phyloP scores from a whole-genome alignment of 441 rosid species.

The Jatropha multifida region DNA sequence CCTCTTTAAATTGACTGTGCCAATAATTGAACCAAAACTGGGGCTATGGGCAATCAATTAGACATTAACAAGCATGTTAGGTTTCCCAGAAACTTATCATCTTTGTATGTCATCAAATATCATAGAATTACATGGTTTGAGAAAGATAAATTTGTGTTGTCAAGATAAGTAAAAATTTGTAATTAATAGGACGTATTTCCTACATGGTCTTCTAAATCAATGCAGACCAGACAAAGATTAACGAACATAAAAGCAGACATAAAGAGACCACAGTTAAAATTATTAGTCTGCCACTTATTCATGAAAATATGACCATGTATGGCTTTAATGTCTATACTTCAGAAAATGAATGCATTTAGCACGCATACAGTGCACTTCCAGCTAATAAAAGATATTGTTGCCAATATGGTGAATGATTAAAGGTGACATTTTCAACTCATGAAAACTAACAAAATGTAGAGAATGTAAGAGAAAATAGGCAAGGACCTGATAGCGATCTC shows the following conservation, averaged over 20 bases:
- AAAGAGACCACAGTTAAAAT: not conserved
- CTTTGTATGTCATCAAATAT: not conserved
- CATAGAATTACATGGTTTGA: not conserved
- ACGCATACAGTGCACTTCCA: not conserved
- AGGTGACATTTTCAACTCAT: not conserved
- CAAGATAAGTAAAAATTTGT: no score
- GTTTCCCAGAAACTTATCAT: not conserved
- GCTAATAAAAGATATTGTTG: not conserved
- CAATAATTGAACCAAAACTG: not conserved
- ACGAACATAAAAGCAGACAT: not conserved
- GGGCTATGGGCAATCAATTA: not conserved
- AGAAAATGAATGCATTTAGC: not conserved
- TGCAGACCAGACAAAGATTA: not conserved
- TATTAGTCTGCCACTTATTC: not conserved
- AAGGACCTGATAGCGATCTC: constrained; percentile 91
- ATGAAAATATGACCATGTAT: not conserved
- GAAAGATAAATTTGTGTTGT: not conserved
- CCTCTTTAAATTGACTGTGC: not conserved
- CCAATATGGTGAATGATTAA: not conserved
- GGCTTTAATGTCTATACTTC: not conserved
- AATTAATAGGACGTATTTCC: not conserved
- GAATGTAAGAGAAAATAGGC: constrained; percentile 1
- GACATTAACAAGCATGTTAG: not conserved
- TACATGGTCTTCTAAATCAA: not conserved
- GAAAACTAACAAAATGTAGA: not conserved